Conservation (phyloP, 257 asterid species). For the Cynanchum wilfordii region DNA sequence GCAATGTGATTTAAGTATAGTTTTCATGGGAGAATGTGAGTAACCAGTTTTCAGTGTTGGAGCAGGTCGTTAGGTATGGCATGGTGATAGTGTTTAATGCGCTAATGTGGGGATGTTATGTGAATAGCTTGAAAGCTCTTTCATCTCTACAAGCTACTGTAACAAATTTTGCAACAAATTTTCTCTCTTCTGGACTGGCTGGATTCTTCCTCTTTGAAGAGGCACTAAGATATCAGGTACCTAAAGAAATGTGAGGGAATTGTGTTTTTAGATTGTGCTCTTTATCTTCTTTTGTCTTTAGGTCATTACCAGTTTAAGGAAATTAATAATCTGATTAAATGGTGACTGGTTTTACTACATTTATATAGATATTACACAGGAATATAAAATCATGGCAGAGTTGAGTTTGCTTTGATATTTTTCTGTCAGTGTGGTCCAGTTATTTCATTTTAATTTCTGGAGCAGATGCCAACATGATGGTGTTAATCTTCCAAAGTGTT, state of each 20-base stretch:
- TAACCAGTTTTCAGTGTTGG: conserved; percentile 13
- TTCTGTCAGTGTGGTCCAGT: neutral
- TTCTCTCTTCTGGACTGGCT: conserved; percentile 75
- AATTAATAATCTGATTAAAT: neutral
- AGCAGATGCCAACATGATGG: neutral
- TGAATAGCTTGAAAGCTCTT: conserved; percentile 81
- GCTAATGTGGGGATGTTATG: conserved; percentile 93
- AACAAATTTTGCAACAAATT: conserved; percentile 83
- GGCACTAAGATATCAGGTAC: conserved; percentile 58
- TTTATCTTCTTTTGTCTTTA: neutral
- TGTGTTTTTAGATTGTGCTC: neutral
- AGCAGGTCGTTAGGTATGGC: conserved; percentile 57
- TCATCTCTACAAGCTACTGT: conserved; percentile 92
- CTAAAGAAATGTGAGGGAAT: neutral
- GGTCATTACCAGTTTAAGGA: neutral
- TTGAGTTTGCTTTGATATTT: neutral
- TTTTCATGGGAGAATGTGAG: neutral
- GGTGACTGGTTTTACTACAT: neutral
- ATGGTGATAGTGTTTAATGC: conserved; percentile 62
- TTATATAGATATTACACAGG: neutral
- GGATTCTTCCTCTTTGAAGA: conserved; percentile 78
- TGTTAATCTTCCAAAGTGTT: neutral
- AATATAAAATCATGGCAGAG: neutral
- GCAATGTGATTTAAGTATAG: neutral
- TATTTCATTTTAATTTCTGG: neutral